A percentile compares a stretch with the other conserved stretches of the same genome.
Evolutionary conservation across 2,329 filamentous ascomycete genomes (phyloP).

Genomic region (Epichloe brachyelytri): DNA sequence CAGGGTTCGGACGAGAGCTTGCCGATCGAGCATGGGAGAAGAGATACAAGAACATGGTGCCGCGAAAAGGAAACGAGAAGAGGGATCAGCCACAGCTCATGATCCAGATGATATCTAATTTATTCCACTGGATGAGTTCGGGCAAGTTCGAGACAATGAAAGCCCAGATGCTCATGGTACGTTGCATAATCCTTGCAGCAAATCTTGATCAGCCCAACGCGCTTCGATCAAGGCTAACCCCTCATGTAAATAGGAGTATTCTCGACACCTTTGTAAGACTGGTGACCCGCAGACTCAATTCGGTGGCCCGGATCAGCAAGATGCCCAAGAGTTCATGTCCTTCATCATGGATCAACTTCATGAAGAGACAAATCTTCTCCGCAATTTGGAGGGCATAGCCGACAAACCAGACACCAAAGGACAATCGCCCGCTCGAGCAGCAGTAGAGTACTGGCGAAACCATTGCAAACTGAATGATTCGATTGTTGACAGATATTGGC

Average conservation of each 20-base stretch:
- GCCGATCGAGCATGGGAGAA: constrained; percentile 45
- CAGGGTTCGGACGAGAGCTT: constrained; percentile 52
- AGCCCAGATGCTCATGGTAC: constrained; percentile 44
- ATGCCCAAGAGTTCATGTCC: constrained; percentile 79
- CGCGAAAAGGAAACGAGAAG: constrained; percentile 48
- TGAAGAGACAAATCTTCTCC: constrained; percentile 63
- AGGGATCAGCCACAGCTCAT: constrained; percentile 44
- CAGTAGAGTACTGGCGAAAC: constrained; percentile 59
- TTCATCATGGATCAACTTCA: constrained; percentile 73
- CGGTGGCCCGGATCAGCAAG: constrained; percentile 68
- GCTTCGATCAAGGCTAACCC: not conserved
- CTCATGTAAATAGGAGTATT: constrained; percentile 37
- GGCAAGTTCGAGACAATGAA: constrained; percentile 38
- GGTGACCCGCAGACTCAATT: constrained; percentile 33
- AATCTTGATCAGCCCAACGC: not conserved
- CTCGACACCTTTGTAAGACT: constrained; percentile 21
- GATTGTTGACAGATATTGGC: constrained; percentile 70
- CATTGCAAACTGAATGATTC: constrained; percentile 59
- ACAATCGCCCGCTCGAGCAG: constrained; percentile 37
- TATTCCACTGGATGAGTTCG: constrained; percentile 44
- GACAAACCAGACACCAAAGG: constrained; percentile 20
- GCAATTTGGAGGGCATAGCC: constrained; percentile 26
- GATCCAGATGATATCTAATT: constrained; percentile 44
- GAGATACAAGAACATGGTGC: constrained; percentile 44
- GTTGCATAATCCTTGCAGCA: constrained; percentile 11